Base-by-base conservation (phyloP, 2,329 filamentous ascomycete species). In the Ceratocystis papillata region DNA sequence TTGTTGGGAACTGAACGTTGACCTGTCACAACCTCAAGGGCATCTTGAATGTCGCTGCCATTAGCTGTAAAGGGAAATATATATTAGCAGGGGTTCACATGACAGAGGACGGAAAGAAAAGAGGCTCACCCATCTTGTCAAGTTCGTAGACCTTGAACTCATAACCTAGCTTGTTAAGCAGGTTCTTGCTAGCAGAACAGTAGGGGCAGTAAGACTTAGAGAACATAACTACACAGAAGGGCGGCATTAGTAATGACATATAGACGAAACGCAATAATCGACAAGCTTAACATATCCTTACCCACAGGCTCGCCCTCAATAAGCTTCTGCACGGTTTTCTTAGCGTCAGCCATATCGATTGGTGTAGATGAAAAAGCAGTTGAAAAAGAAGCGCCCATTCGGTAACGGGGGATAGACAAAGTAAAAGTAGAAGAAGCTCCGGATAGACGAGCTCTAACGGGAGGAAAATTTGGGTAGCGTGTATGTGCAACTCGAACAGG, bases 201-300 rank as follows among this genome's bases (percentile, higher is more conserved):
- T 96, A 95, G 12, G 92, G 91, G 83, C 94, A 99, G 80, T 90
- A 96, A 17, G 87, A 90, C 81, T 99, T 99, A 78, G 88, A 92
- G 83, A 99, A 99, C 75, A 99, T 89, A 72, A 94, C 89, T 89
- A 37, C 12, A 41, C 10, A 12, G 3, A 4, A 30, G 53, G 7
- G 55, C 3, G 15, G 2, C 30, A n/a, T 59, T 59, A 59, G 55
- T 8, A 57, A 8, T 17, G 15, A 2, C 22, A 25, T 15, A n/a
- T 33, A 17, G 25, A 15, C 22, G 5, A 17, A 25, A 17, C 15
- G 50, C 5, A 28, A 25, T 15, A 4, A 41, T 5, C 12, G 37
- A 12, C 37, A 15, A 41, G 37, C 12, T 41, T 12, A 41, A 12
- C 37, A 41, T 41, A 5, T 41, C 17, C 63, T 63, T 44, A 66